Evolutionary conservation across 75 land plant species (phyloP).

Genomic region (Adiantum capillusveneris): DNA sequence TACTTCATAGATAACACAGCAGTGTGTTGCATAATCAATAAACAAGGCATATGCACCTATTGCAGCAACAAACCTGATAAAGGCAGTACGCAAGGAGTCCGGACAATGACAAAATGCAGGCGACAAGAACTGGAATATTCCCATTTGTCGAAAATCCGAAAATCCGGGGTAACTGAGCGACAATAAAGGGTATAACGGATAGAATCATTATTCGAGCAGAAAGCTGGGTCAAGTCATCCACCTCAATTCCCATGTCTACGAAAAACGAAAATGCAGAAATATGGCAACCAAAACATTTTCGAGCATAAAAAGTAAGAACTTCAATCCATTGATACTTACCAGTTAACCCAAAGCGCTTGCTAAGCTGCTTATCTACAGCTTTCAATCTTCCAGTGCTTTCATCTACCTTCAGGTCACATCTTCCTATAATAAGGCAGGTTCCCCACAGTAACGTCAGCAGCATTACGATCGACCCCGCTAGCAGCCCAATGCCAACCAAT

Average conservation of each 20-base stretch:
- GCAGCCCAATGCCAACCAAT: conserved; percentile 41
- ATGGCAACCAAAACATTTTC: too few species aligned
- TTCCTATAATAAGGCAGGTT: conserved; percentile 37
- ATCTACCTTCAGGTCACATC: conserved; percentile 31
- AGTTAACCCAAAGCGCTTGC: conserved; percentile 14
- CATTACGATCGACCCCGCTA: conserved; percentile 58
- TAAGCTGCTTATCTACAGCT: conserved; percentile 28
- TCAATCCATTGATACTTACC: too few species aligned
- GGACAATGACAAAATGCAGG: conserved; percentile 26
- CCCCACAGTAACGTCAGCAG: conserved; percentile 54
- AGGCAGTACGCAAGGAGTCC: conserved; percentile 44
- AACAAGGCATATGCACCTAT: too few species aligned
- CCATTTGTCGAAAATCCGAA: conserved; percentile 16
- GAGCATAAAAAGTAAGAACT: too few species aligned
- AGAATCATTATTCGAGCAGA: conserved; percentile 62
- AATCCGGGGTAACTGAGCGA: conserved; percentile 47
- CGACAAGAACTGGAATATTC: conserved; percentile 19
- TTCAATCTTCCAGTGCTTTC: conserved; percentile 4
- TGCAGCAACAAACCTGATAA: conserved; percentile 50
- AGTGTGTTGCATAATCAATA: too few species aligned
- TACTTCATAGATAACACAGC: too few species aligned
- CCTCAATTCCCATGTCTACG: conserved; percentile 55
- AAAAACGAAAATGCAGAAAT: conserved; percentile 6
- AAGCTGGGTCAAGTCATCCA: conserved; percentile 49
- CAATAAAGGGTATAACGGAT: conserved; percentile 54